Evolutionary conservation across 768 basidiomycete species (phyloP).

Genomic region (Sutorius australiensis): DNA sequence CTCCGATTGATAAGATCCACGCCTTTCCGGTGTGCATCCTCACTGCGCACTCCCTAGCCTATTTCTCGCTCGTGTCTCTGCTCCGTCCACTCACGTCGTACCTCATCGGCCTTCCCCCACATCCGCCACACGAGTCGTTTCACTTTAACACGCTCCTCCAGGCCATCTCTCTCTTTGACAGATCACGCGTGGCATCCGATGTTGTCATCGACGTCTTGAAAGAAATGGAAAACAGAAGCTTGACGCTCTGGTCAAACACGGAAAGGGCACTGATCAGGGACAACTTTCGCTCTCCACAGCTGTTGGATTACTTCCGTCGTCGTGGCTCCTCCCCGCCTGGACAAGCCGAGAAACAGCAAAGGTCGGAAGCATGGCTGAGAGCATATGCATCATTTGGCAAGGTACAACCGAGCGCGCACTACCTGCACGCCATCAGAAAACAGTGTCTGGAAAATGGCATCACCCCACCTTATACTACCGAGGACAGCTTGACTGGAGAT

Average conservation of each 20-base stretch:
- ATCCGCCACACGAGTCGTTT: slow-evolving; percentile 20
- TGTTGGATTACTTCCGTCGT: slow-evolving; percentile 44
- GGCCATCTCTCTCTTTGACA: slow-evolving; percentile 43
- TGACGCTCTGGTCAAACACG: slow-evolving; percentile 40
- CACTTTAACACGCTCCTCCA: slow-evolving; percentile 54
- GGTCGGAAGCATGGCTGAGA: slow-evolving; percentile 20
- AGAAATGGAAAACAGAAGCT: slow-evolving; percentile 45
- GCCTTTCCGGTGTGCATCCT: slow-evolving; percentile 14
- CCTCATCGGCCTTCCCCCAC: slow-evolving; percentile 35
- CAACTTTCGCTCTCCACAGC: slow-evolving; percentile 46
- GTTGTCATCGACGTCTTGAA: slow-evolving; percentile 40
- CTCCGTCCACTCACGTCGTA: slow-evolving; percentile 43
- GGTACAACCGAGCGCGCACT: slow-evolving; percentile 40
- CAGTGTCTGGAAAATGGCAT: slow-evolving; percentile 17
- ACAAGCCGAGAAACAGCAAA: background rate
- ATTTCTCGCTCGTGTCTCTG: slow-evolving; percentile 45
- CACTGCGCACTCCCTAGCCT: slow-evolving; percentile 45
- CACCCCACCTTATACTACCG: slow-evolving; percentile 21
- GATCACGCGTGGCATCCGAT: slow-evolving; percentile 38
- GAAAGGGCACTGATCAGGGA: slow-evolving; percentile 46
- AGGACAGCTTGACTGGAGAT: background rate
- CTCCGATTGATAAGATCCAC: slow-evolving; percentile 11
- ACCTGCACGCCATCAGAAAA: slow-evolving; percentile 38
- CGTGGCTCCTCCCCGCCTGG: background rate
- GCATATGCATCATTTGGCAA: slow-evolving; percentile 20